Base-by-base conservation (phyloP, 805 yeast genomes). In the Yamadazyma philogaea region DNA sequence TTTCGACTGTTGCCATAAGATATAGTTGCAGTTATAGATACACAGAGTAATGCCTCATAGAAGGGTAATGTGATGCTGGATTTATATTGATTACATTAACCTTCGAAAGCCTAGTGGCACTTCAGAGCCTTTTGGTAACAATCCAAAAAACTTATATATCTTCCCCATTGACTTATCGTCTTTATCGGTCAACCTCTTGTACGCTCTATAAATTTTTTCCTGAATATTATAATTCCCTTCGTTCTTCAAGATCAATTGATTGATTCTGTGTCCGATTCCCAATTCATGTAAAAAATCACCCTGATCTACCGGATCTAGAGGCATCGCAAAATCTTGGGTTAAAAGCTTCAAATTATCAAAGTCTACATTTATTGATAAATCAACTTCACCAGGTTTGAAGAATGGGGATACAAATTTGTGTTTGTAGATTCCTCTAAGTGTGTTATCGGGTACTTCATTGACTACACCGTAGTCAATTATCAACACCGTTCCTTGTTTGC, bases 281-380 rank as follows among this genome's bases (percentile, higher is more conserved):
- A 86, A 65, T 30, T 74, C 72, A 51, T 84, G 83, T 16, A 87
- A 68, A 81, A 88, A 87, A 55, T 83, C 87, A 6, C 88, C 91
- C 56, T 87, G 96, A 32, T 80, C 81, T 1, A 72, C 74, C 1
- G 88, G 85, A 0, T 87, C 90, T 45, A 66, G 68, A 46, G 39
- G 68, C 14, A 45, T 37, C 14, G 40, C 42, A 12, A 24, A 18
- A 7, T 27, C 42, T 18, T 46, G 31, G 7, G 59, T 39, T 8
- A 58, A 38, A 7, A 46, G 38, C 17, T 41, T 63, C 40, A 87
- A 60, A 18, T 83, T 82, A 21, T 70, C 74, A 57, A 87, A 87
- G 59, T 87, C 96, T 10, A 87, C 96, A 56, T 87, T 95, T 0
- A 84, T 82, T 0, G 95, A 84, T 22, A 87, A 66, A 63, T 87